Base-by-base conservation (phyloP, 331 rosid species). In the Malus hybrid region DNA sequence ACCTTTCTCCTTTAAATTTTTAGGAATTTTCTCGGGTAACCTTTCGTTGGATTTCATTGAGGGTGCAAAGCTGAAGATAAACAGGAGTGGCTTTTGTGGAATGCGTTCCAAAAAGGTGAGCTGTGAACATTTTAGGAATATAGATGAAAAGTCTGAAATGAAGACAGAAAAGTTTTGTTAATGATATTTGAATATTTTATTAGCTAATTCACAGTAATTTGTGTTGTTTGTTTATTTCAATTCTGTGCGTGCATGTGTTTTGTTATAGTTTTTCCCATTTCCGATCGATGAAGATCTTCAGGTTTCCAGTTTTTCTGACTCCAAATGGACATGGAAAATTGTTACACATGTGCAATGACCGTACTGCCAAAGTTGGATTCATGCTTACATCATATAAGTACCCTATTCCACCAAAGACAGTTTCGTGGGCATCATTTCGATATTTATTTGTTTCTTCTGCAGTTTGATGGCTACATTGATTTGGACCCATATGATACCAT, bases 91-190 rank as follows among this genome's bases (percentile, higher is more conserved):
- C 34, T 93, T 91, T 72, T 93, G 97, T 69, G 97, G 97, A 78
- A 93, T 93, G 98, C 93, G 93, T 33, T 93, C 97, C 28, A 93
- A 88, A 80, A 89, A 88, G 98, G 97, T 91, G 50, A 80, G 74
- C 29, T 5, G 36, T 32, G 69, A 42, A 62, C 14, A 6, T 19
- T 74, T 14, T 36, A 32, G 50, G 70, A 67, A 6, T 74, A 6
- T 59, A 28, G 34, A 12, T 60, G 29, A 19, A 18, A 3, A 34
- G 15, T 34, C 1, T 42, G 36, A 65, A 71, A 44, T 44, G 66
- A 64, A 19, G 14, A 12, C 5, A 8, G 56, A 19, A 65, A 11
- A 12, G 10, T 42, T 61, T 54, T 75, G 16, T 70, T 29, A 28
- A 15, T 52, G 70, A 67, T 69, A 4, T 57, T 71, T 79, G 65